These are phyloP conservation scores for Claviceps spartinae DNA, from an alignment of 2,329 filamentous ascomycete species.

Conservation along the genomic window DNA sequence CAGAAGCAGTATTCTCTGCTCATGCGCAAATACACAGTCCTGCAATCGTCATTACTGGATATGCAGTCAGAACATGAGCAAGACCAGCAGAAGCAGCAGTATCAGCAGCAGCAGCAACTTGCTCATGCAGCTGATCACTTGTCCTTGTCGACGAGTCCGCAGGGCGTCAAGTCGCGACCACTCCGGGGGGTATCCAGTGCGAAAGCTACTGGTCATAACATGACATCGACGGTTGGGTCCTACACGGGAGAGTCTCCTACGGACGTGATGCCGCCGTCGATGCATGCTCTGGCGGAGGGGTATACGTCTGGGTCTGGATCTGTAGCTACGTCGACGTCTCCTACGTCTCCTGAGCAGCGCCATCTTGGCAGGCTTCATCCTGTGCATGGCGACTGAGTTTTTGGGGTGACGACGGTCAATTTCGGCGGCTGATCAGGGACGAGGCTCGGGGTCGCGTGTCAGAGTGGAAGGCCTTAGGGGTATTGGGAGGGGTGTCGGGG, in stretches of 20 bases:
- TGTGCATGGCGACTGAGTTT: not conserved
- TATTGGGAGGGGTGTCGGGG: slow-evolving; percentile 10
- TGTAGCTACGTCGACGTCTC: slow-evolving; percentile 16
- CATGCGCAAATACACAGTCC: slow-evolving; percentile 35
- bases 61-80: slow-evolving; percentile 22
- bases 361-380: slow-evolving; percentile 25
- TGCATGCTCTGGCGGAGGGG: not conserved
- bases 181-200: slow-evolving; percentile 31
- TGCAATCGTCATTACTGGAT: slow-evolving; percentile 37
- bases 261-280: not conserved
- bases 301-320: slow-evolving; percentile 13
- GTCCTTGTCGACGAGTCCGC: slow-evolving; percentile 24
- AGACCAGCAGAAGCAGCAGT: not conserved
- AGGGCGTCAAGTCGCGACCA: slow-evolving; percentile 22
- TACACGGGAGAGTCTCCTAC: slow-evolving; percentile 9
- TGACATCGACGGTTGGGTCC: slow-evolving; percentile 27
- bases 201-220: slow-evolving; percentile 29
- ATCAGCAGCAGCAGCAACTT: not conserved
- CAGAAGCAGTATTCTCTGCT: slow-evolving; percentile 37
- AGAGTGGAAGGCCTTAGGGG: slow-evolving; percentile 18
- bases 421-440: slow-evolving; percentile 32
- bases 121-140: slow-evolving; percentile 20
- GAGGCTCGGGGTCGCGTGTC: slow-evolving; percentile 35
- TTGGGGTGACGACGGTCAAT: not conserved
- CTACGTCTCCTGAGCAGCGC: slow-evolving; percentile 26